phyloP scores from a whole-genome alignment of 345 rosid genomes.

The Streptanthus diversifolius region DNA sequence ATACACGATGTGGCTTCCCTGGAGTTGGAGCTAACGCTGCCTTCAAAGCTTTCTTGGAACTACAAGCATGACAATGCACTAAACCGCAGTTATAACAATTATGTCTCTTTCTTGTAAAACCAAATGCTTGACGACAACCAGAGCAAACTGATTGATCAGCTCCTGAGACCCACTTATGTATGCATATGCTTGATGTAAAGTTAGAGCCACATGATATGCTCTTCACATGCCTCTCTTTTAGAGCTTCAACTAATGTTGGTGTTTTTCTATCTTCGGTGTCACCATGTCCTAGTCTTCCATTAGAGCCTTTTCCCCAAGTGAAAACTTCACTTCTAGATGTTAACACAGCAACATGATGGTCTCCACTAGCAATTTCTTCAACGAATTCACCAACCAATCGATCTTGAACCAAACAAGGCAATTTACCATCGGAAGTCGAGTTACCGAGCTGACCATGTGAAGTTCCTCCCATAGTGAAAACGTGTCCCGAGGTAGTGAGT shows the following conservation, averaged over 20 bases:
- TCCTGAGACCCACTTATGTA: slow-evolving; percentile 95
- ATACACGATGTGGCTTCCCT: slow-evolving; percentile 93
- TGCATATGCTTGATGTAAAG: slow-evolving; percentile 84
- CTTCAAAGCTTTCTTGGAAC: slow-evolving; percentile 87
- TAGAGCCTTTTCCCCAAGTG: slow-evolving; percentile 94
- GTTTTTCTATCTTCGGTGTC: slow-evolving; percentile 65
- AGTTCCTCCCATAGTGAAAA: slow-evolving; percentile 82
- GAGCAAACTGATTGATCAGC: slow-evolving; percentile 93
- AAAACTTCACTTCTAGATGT: slow-evolving; percentile 93
- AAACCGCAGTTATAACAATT: slow-evolving; percentile 90
- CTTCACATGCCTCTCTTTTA: slow-evolving; percentile 82
- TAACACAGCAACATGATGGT: slow-evolving; percentile 74
- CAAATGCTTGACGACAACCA: slow-evolving; percentile 87
- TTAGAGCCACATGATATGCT: slow-evolving; percentile 91
- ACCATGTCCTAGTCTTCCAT: slow-evolving; percentile 90
- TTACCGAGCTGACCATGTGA: slow-evolving; percentile 78
- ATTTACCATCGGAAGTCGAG: slow-evolving; percentile 62
- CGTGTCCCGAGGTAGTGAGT: slow-evolving; percentile 93
- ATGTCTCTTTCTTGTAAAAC: slow-evolving; percentile 93
- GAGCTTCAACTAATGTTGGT: slow-evolving; percentile 80
- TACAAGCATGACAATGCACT: slow-evolving; percentile 94
- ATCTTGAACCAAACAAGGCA: slow-evolving; percentile 80
- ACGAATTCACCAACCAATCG: slow-evolving; percentile 87
- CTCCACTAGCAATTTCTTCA: slow-evolving; percentile 89
- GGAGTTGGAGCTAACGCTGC: slow-evolving; percentile 99